A percentile compares a stretch with the other conserved stretches of the same genome.
phyloP scores from a whole-genome alignment of 345 rosid genomes.

The Pistacia atlantica region DNA sequence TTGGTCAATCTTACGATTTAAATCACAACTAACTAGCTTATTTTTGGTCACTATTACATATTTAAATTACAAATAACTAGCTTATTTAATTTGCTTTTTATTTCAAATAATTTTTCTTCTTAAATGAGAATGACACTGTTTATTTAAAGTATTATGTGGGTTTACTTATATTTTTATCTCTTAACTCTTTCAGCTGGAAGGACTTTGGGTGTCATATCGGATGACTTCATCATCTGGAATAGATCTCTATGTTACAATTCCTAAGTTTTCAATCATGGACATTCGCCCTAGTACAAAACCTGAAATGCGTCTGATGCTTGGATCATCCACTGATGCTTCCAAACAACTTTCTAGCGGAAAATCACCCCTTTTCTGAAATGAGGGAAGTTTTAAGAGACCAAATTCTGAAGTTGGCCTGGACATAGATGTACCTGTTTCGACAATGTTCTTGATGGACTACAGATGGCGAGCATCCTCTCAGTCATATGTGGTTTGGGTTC shows the following conservation, averaged over 20 bases:
- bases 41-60: not conserved
- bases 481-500: conserved; percentile 82
- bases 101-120: not conserved
- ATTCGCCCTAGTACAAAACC: conserved; percentile 85
- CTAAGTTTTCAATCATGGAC: conserved; percentile 85
- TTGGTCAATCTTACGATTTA: not conserved
- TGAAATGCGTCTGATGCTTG: conserved; percentile 99
- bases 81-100: not conserved
- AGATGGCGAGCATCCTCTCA: conserved; percentile 90
- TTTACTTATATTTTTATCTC: conserved; percentile 11
- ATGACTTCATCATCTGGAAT: conserved; percentile 88
- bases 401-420: conserved; percentile 54
- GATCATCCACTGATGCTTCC: conserved; percentile 85
- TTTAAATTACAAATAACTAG: not conserved
- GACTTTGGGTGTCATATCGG: conserved; percentile 92
- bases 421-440: conserved; percentile 62
- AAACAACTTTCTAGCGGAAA: conserved; percentile 73
- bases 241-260: conserved; percentile 90
- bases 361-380: conserved; percentile 48
- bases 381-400: conserved; percentile 51
- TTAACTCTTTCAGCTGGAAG: conserved; percentile 72
- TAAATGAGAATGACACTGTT: not conserved
- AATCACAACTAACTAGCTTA: not conserved
- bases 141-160: conserved; percentile 1
- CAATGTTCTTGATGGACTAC: conserved; percentile 95